A percentile compares a stretch with the other conserved stretches of the same genome.
These are phyloP conservation scores for Pulicaria dysenterica DNA, from an alignment of 129 eudicot species.

Conservation along the genomic window DNA sequence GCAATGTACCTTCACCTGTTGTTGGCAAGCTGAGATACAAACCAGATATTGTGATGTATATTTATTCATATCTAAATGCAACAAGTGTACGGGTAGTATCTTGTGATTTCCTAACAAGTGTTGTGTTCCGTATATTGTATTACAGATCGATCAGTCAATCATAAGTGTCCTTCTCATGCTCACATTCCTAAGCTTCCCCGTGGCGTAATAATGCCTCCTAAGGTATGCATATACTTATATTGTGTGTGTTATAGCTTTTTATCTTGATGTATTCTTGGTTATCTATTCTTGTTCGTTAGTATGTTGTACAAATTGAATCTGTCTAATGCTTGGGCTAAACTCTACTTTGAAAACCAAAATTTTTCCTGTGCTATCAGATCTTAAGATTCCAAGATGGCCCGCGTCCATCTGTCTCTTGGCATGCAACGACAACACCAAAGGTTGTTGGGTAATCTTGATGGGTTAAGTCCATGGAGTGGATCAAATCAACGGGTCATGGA, in stretches of 20 bases:
- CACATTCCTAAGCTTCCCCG: slow-evolving; percentile 41
- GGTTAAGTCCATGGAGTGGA: too few relatives aligned
- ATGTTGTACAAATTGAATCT: neutral
- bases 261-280: neutral
- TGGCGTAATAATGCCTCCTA: slow-evolving; percentile 34
- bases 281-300: too few relatives aligned
- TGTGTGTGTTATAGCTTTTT: neutral
- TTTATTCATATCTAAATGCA: neutral
- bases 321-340: too few relatives aligned
- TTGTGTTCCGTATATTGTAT: neutral
- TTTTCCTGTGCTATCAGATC: slow-evolving; percentile 1
- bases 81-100: neutral
- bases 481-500: too few relatives aligned
- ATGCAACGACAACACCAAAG: neutral
- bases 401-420: neutral
- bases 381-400: neutral
- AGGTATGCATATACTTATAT: slow-evolving; percentile 23
- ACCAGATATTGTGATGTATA: neutral
- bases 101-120: neutral
- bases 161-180: slow-evolving; percentile 38
- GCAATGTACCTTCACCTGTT: slow-evolving; percentile 16
- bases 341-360: neutral
- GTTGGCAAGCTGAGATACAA: neutral
- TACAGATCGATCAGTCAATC: slow-evolving; percentile 42
- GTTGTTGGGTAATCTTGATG: neutral